Percentiles rank a stretch among this genome's conserved stretches.
phyloP scores from a whole-genome alignment of 148 eudicot species.

The Nepenthes mirabilis region DNA sequence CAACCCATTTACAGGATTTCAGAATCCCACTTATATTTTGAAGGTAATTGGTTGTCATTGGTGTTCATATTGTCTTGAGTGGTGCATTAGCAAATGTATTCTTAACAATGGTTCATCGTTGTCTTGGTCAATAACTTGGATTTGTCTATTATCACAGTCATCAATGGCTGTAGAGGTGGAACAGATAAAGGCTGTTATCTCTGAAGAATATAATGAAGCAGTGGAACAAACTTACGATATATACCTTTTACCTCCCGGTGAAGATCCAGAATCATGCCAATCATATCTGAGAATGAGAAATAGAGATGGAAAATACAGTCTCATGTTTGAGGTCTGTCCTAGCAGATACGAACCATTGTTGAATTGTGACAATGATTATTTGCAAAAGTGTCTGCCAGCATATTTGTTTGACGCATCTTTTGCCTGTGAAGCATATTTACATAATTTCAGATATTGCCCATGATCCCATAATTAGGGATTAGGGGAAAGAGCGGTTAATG shows the following conservation, averaged over 20 bases:
- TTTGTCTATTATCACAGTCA: conserved; percentile 30
- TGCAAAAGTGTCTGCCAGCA: too few species aligned
- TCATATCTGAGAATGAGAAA: conserved; percentile 95
- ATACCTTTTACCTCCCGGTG: conserved; percentile 93
- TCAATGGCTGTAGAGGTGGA: conserved; percentile 46
- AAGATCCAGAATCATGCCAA: conserved; percentile 96
- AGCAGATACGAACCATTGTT: not conserved
- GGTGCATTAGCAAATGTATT: not conserved
- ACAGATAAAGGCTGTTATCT: conserved; percentile 49
- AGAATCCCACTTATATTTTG: conserved; percentile 74
- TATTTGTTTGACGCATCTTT: too few species aligned
- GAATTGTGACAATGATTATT: too few species aligned
- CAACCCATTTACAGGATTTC: conserved; percentile 93
- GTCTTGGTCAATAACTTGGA: too few species aligned
- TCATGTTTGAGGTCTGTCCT: conserved; percentile 87
- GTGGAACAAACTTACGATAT: conserved; percentile 84
- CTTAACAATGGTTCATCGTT: too few species aligned
- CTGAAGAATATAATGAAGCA: conserved; percentile 37
- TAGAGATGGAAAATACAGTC: conserved; percentile 94
- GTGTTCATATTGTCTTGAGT: not conserved
- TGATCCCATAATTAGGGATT: too few species aligned
- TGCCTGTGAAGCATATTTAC: not conserved
- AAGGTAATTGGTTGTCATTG: conserved; percentile 34
- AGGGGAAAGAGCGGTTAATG: too few species aligned
- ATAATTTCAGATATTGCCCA: too few species aligned